These are phyloP conservation scores for Elsinoe arachidis DNA, from an alignment of 2,329 filamentous ascomycete genomes.

Conservation along the genomic window DNA sequence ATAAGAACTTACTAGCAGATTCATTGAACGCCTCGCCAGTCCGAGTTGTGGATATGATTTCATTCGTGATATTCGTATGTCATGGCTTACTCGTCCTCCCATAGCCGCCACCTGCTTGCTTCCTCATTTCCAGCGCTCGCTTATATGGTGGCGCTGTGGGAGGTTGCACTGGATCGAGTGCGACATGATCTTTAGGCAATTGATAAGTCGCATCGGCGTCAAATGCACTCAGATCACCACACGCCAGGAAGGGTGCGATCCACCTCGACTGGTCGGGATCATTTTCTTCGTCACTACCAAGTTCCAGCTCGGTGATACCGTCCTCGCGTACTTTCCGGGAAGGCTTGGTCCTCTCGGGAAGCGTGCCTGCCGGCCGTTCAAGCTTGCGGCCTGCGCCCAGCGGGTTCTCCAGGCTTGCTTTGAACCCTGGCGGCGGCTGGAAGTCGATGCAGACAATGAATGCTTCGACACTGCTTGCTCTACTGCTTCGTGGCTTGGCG, in stretches of 20 bases:
- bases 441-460: conserved; percentile 95
- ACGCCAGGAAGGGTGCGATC: conserved; percentile 96
- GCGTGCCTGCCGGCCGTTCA: conserved; percentile 21
- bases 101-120: conserved; percentile 65
- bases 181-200: conserved; percentile 75
- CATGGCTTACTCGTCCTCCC: conserved; percentile 53
- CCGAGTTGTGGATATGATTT: background rate
- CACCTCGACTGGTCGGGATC: conserved; percentile 51
- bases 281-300: conserved; percentile 36
- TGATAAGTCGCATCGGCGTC: conserved; percentile 94
- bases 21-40: too few relatives aligned
- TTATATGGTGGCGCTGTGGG: conserved; percentile 95
- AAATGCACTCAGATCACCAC: conserved; percentile 87
- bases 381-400: conserved; percentile 56
- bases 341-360: conserved; percentile 19
- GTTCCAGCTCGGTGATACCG: conserved; percentile 39
- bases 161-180: conserved; percentile 84
- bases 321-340: conserved; percentile 33
- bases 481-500: conserved; percentile 85
- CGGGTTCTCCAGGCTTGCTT: conserved; percentile 65
- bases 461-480: conserved; percentile 93
- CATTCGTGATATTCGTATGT: background rate
- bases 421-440: conserved; percentile 65
- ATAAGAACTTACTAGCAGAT: too few relatives aligned
- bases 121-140: conserved; percentile 75